phyloP scores from a whole-genome alignment of 306 rosid genomes.

The Cucurbita moschata region DNA sequence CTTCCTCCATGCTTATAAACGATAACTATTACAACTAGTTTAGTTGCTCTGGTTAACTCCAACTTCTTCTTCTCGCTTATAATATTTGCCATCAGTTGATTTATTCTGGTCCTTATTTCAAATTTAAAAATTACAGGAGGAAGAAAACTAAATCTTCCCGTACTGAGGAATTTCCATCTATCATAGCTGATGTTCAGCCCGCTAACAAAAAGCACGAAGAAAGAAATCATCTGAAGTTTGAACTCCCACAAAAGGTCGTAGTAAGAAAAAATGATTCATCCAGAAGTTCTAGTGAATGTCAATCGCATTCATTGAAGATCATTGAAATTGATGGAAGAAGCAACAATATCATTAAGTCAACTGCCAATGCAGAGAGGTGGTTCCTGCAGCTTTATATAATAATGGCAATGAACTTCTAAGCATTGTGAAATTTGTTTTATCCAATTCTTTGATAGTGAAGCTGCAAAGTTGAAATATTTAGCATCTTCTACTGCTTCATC shows the following conservation, averaged over 20 bases:
- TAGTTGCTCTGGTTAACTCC: neutral
- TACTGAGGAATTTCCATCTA: slow-evolving; percentile 21
- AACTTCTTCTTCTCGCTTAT: neutral
- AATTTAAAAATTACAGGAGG: slow-evolving; percentile 27
- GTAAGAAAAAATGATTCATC: slow-evolving; percentile 29
- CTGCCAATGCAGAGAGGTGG: slow-evolving; percentile 37
- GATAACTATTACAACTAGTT: neutral
- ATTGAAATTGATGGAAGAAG: slow-evolving; percentile 15
- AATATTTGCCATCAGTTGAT: neutral
- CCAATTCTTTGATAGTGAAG: neutral
- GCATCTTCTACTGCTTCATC: neutral
- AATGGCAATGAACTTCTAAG: slow-evolving; percentile 5
- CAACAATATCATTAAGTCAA: slow-evolving; percentile 16
- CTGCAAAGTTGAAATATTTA: neutral
- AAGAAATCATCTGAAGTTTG: slow-evolving; percentile 12
- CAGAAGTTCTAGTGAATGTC: slow-evolving; percentile 20
- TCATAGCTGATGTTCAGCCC: slow-evolving; percentile 17
- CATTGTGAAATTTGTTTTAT: neutral
- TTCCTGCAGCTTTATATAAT: slow-evolving; percentile 1
- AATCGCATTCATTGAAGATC: slow-evolving; percentile 17
- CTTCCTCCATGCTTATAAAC: neutral
- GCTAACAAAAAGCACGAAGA: slow-evolving; percentile 18
- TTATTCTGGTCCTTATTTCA: slow-evolving; percentile 6
- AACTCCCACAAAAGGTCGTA: slow-evolving; percentile 15
- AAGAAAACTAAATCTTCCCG: slow-evolving; percentile 51